Evolutionary conservation across 345 rosid species (phyloP), one percentile per base, ranked within the genome.

Genomic region (Clarkia xantiana): DNA sequence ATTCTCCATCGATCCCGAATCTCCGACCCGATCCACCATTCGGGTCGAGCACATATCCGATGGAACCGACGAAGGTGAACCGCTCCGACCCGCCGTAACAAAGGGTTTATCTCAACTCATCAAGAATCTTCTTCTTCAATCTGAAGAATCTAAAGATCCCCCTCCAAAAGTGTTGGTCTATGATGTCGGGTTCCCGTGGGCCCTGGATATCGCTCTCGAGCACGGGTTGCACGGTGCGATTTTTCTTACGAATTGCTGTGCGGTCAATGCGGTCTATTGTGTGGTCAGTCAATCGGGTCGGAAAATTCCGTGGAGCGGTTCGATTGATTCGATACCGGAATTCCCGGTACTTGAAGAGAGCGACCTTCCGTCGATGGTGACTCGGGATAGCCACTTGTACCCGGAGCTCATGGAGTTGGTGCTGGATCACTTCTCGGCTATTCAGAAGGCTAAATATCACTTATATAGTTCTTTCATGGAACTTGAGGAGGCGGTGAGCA

Each of bases 141-240:
- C 53, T 3, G 49, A 11, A 0, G 39, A 18, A n/a, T n/a, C n/a
- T n/a, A n/a, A n/a, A n/a, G n/a, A n/a, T n/a, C n/a, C n/a, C n/a
- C 55, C 64, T 4, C 47, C 59, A 3, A 40, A 18, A 12, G 58
- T 51, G 16, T 10, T 67, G 14, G 56, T 70, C 23, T 60, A 69
- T 45, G 78, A 69, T 42, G 42, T 60, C 10, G 40, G 60, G 59
- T 40, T 69, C 45, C 62, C 65, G 2, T 69, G 75, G 78, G 61
- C 49, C 14, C 49, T 73, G 9, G 70, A 69, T 14, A 69, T 65
- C 25, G 71, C 67, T 7, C 69, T 60, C 59, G 16, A 54, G 45
- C 63, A 45, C 49, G 78, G 72, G 1, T 10, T 66, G 51, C 1
- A 58, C 8, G 67, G 64, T 7, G 75, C 48, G 40, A 53, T 40